Evolutionary conservation across 495 filamentous ascomycete species (phyloP), one percentile per base, ranked within the genome.

Genomic region (Tuber microsphaerosporum): DNA sequence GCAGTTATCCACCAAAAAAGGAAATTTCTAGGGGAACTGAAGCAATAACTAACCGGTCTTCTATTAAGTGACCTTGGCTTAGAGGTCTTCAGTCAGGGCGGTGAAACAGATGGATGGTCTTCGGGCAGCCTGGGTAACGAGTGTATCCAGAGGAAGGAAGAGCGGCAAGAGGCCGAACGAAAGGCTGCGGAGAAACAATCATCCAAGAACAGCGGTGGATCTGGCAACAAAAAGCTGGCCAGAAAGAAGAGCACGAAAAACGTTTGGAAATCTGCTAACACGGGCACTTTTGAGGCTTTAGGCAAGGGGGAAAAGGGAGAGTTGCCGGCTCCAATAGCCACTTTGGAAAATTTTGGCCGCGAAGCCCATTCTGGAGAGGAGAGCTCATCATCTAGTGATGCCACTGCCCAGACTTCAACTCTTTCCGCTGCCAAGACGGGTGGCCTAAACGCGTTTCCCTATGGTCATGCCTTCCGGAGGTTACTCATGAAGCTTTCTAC

Each of bases 31-130:
- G 85, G 88, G 2, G 91, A 93, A 22, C 85, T 97, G 45, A 90
- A 90, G 80, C 92, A 93, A 81, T 91, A 89, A 1, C 84, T 97
- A 73, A 93, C 91, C 20, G 93, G 93, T 78, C 85, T 99, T 43
- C 86, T 99, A 12, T 85, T 98, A 45, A 97, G 94, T 76, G 95
- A 99, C 84, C 86, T 99, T 22, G 93, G 93, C 14, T 92, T 90
- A 69, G 88, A 91, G 14, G 91, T 97, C 20, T 97, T 94, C 84
- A 89, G 90, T 45, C 89, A 90, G 76, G 91, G 95, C 20, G 94
- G 92, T 77, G 95, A 99, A 85, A 99, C 94, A 22, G 95, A 98
- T 79, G 89, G 87, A 39, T 97, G 94, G 93, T 94, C 97, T 82
- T 88, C 89, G 8, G 89, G 90, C 76, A 88, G 87, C 31, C 83